A percentile compares a stretch with the other conserved stretches of the same genome.
phyloP scores from a whole-genome alignment of 2,329 filamentous ascomycete species.

The Nemania serpens region DNA sequence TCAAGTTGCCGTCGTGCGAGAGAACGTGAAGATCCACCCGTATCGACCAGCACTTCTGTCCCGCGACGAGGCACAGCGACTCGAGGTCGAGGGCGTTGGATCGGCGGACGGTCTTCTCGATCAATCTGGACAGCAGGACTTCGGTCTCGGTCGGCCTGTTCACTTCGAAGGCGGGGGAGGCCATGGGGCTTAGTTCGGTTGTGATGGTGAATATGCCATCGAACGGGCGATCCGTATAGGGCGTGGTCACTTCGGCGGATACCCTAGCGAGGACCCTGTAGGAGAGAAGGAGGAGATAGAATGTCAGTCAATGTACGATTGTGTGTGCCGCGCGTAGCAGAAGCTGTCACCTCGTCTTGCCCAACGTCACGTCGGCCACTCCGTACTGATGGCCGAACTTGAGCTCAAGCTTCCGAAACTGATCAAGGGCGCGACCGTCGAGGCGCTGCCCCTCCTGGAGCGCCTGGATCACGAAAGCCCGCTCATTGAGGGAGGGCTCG shows the following conservation, averaged over 20 bases:
- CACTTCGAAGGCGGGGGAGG: conserved; percentile 85
- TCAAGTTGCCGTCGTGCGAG: conserved; percentile 86
- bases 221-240: conserved; percentile 86
- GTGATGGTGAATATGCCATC: conserved; percentile 94
- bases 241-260: conserved; percentile 85
- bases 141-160: conserved; percentile 84
- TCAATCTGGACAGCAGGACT: conserved; percentile 80
- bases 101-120: conserved; percentile 92
- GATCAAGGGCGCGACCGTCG: conserved; percentile 80
- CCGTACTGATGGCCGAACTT: conserved; percentile 91
- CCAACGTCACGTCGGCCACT: conserved; percentile 81
- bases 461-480: conserved; percentile 81
- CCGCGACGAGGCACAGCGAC: conserved; percentile 90
- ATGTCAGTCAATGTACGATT: conserved; percentile 25
- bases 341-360: conserved; percentile 77
- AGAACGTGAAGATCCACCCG: conserved; percentile 91
- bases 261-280: conserved; percentile 79
- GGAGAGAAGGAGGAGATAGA: neutral
- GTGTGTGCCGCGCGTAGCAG: neutral
- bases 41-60: conserved; percentile 88
- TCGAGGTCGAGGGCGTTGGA: conserved; percentile 94
- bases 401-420: conserved; percentile 77
- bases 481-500: conserved; percentile 87
- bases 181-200: conserved; percentile 90
- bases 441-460: conserved; percentile 80